A percentile compares a stretch with the other conserved stretches of the same genome.
phyloP scores from a whole-genome alignment of 2,329 filamentous ascomycete species.

The Xylaria sp. region DNA sequence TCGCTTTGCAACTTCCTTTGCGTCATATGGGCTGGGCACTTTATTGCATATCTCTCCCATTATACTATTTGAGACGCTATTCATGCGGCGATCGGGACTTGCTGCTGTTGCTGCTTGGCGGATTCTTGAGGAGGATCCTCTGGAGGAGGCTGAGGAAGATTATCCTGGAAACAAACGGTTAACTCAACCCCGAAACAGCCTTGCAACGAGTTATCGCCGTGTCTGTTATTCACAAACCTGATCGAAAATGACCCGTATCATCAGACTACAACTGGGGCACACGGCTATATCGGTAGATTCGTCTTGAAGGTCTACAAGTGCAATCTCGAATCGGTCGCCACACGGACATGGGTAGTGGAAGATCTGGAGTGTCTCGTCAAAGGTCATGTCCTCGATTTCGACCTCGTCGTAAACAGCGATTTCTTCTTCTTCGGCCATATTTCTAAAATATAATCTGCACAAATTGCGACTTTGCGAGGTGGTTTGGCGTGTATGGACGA shows the following conservation, averaged over 20 bases:
- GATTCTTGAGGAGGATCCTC: slow-evolving; percentile 35
- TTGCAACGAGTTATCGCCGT: neutral
- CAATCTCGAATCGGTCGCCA: slow-evolving; percentile 94
- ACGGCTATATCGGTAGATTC: slow-evolving; percentile 89
- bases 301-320: slow-evolving; percentile 81
- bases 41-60: neutral
- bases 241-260: slow-evolving; percentile 95
- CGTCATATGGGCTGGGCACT: neutral
- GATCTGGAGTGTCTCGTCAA: slow-evolving; percentile 78
- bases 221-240: slow-evolving; percentile 58
- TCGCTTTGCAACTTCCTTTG: neutral
- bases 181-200: slow-evolving; percentile 1
- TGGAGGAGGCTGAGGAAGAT: slow-evolving; percentile 40
- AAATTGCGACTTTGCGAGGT: neutral
- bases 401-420: slow-evolving; percentile 93
- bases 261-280: slow-evolving; percentile 94
- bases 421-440: slow-evolving; percentile 62
- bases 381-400: slow-evolving; percentile 99
- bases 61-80: slow-evolving; percentile 3
- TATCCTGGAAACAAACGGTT: slow-evolving; percentile 32
- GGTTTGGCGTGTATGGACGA: neutral
- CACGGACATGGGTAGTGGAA: slow-evolving; percentile 98
- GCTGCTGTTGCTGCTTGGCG: slow-evolving; percentile 35
- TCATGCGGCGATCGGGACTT: slow-evolving; percentile 40
- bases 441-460: slow-evolving; percentile 24